Evolutionary conservation across 2,329 filamentous ascomycete genomes (phyloP).

Genomic region (Xylariaceae sp.): DNA sequence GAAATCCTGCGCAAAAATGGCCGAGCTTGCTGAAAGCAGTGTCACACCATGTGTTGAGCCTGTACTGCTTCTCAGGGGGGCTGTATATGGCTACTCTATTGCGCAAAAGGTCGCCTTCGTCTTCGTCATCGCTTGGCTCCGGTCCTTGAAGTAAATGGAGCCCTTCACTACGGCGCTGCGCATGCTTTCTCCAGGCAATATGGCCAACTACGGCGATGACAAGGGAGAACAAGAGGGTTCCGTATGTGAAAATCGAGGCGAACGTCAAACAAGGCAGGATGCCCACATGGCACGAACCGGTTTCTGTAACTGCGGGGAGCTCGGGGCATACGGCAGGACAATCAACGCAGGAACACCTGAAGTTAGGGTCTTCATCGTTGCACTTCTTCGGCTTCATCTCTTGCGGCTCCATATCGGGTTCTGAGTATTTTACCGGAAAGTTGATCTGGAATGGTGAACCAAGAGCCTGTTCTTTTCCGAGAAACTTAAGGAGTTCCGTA

Average conservation of each 20-base stretch:
- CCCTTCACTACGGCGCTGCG: slow-evolving; percentile 69
- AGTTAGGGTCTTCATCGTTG: slow-evolving; percentile 80
- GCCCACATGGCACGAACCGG: slow-evolving; percentile 74
- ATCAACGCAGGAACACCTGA: slow-evolving; percentile 89
- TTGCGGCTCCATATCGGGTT: slow-evolving; percentile 65
- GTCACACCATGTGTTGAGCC: slow-evolving; percentile 77
- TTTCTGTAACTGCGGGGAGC: slow-evolving; percentile 67
- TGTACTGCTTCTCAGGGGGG: slow-evolving; percentile 71
- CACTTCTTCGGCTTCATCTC: slow-evolving; percentile 75
- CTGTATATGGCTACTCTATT: slow-evolving; percentile 67
- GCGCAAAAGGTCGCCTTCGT: slow-evolving; percentile 79
- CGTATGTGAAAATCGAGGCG: slow-evolving; percentile 81
- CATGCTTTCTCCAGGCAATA: slow-evolving; percentile 67
- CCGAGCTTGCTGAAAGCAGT: slow-evolving; percentile 74
- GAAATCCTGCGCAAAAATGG: slow-evolving; percentile 74
- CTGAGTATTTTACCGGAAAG: slow-evolving; percentile 61
- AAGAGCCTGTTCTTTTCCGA: slow-evolving; percentile 84
- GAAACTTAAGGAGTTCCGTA: slow-evolving; percentile 77
- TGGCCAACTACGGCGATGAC: slow-evolving; percentile 65
- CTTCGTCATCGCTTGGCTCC: slow-evolving; percentile 82
- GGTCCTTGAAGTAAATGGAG: slow-evolving; percentile 83
- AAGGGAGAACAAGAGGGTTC: slow-evolving; percentile 63
- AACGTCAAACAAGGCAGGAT: slow-evolving; percentile 90
- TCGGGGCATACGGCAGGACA: slow-evolving; percentile 81
- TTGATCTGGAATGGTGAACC: slow-evolving; percentile 99